Evolutionary conservation across 345 rosid species (phyloP).

Genomic region (Psidium guajava): DNA sequence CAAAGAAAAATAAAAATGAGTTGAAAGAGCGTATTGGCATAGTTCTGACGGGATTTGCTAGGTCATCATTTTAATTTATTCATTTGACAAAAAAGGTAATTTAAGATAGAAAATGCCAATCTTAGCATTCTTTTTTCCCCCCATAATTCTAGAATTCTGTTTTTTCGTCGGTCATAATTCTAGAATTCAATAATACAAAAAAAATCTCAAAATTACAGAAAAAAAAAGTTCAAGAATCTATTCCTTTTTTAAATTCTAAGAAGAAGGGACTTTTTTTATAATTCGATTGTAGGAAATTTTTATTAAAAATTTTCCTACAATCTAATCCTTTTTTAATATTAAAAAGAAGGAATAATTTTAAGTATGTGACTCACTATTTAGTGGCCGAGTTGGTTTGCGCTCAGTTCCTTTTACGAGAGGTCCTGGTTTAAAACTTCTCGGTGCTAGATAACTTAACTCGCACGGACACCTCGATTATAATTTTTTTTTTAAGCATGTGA

Average conservation of each 20-base stretch:
- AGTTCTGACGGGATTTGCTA: not conserved
- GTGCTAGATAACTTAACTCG: too few relatives aligned
- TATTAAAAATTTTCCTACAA: not conserved
- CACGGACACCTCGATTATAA: too few relatives aligned
- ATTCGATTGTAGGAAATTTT: too few relatives aligned
- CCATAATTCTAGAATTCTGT: not conserved
- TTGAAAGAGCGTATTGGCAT: accelerated
- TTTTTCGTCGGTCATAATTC: too few relatives aligned
- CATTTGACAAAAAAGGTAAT: not conserved
- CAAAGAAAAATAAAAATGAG: not conserved
- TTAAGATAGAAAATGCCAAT: not conserved
- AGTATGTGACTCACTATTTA: too few relatives aligned
- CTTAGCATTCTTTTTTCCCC: too few relatives aligned
- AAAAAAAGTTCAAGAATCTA: not conserved
- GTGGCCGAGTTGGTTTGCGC: too few relatives aligned
- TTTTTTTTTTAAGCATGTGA: not conserved
- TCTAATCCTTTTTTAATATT: not conserved
- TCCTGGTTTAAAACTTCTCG: too few relatives aligned
- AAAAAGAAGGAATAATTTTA: not conserved
- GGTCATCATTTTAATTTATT: not conserved
- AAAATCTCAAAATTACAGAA: not conserved
- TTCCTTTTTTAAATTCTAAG: not conserved
- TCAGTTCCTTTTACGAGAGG: too few relatives aligned
- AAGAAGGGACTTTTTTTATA: not conserved
- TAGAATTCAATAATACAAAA: accelerated